Base-by-base conservation (phyloP, 805 yeast species). In the Soucietia sequanensis region DNA sequence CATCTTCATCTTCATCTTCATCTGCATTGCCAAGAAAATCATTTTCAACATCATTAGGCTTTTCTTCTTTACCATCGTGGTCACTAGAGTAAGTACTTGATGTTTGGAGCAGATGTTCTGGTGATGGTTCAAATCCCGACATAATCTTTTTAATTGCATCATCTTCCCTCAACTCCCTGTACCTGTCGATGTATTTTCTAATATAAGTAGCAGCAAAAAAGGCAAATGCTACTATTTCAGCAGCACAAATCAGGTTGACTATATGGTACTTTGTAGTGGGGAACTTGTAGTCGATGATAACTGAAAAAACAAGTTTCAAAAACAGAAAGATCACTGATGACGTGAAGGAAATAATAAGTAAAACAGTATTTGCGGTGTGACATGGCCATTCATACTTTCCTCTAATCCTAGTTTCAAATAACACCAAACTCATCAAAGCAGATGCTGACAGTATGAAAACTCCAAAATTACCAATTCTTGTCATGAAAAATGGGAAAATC, bases 381-480 rank as follows among this genome's bases (percentile, higher is more conserved):
- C 6, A 14, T 4, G 8, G 10, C 19, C 30, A n/a, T 8, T 9
- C 23, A 9, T 21, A 11, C 11, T 8, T 11, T 9, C 23, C 23
- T 21, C 11, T 21, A 8, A 9, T 21, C 10, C 8, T 11, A 9
- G 23, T 9, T 11, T 21, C 23, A 8, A 21, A 21, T 9, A 8
- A 21, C 12, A 14, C n/a, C 7, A 8, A 13, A 7, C 7, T 25
- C 31, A 29, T n/a, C 20, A 19, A 2, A 4, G 23, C n/a, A 12
- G 12, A 5, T 11, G 13, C 17, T 12, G 35, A 21, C n/a, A 32
- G 17, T 6, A 25, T 21, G 16, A 39, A 23, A 4, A 54, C 48
- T 3, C 48, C 48, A 28, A 43, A 38, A 31, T 33, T 34, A 9
- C 38, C 38, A 10, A 41, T 12, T 36, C 33, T 41, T 14, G 27